Conservation (phyloP, 116 monocot species). For the Phalaenopsis hybrid region DNA sequence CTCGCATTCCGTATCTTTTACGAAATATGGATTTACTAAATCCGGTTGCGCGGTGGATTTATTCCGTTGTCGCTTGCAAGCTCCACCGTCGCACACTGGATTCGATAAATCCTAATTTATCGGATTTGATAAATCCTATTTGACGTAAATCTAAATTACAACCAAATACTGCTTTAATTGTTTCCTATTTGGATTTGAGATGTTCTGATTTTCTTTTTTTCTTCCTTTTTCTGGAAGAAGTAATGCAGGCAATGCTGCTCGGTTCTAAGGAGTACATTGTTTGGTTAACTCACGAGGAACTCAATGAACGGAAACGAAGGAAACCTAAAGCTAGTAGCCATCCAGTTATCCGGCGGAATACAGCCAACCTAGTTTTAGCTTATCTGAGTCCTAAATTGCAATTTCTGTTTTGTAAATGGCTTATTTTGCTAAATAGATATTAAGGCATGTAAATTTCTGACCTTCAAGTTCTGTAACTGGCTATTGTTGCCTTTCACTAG, state of each 20-base stretch:
- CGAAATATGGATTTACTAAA: too few species aligned
- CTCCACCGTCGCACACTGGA: too few species aligned
- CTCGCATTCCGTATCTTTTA: too few species aligned
- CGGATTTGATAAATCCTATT: too few species aligned
- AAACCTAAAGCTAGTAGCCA: not conserved
- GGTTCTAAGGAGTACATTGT: not conserved
- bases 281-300: not conserved
- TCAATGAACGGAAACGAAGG: not conserved
- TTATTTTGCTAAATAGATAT: not conserved
- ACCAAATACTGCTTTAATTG: too few species aligned
- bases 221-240: not conserved
- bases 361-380: not conserved
- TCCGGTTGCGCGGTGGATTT: too few species aligned
- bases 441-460: not conserved
- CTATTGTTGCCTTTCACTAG: not conserved
- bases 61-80: too few species aligned
- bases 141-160: too few species aligned
- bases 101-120: too few species aligned
- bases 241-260: slow-evolving; percentile 2
- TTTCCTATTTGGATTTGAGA: not conserved
- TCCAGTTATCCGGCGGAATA: not conserved
- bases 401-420: not conserved
- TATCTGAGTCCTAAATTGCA: not conserved
- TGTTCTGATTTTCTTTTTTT: not conserved
- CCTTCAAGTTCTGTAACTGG: not conserved